Conservation (phyloP, 1,139 yeast species). For the Scheffersomyces quercinus region DNA sequence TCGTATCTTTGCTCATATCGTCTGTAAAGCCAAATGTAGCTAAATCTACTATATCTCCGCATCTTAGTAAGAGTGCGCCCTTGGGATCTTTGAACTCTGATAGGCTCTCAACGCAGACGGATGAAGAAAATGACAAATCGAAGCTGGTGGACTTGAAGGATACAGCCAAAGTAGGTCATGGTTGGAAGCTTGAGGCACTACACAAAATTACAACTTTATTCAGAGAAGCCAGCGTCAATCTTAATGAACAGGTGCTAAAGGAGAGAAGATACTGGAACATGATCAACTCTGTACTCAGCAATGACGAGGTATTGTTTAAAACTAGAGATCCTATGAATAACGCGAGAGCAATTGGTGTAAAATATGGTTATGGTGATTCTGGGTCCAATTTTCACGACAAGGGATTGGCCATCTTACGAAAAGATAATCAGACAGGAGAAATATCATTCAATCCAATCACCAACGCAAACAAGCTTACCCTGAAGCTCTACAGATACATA, state of each 20-base stretch:
- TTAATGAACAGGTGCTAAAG: conserved; percentile 54
- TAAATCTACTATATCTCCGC: conserved; percentile 86
- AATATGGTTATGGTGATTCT: conserved; percentile 88
- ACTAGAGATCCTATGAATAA: conserved; percentile 55
- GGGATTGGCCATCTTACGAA: conserved; percentile 70
- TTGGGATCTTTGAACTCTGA: conserved; percentile 80
- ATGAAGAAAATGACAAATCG: conserved; percentile 15
- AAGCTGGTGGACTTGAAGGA: conserved; percentile 15
- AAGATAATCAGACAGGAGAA: conserved; percentile 34
- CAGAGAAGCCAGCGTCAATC: conserved; percentile 48
- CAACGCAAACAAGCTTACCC: conserved; percentile 20
- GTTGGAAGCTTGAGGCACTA: conserved; percentile 82
- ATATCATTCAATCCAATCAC: conserved; percentile 33
- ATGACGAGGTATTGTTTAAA: conserved; percentile 73
- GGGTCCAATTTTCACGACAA: conserved; percentile 72
- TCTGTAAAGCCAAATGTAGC: conserved; percentile 83
- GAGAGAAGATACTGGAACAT: conserved; percentile 79
- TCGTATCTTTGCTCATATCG: conserved; percentile 81
- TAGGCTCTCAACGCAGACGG: conserved; percentile 34
- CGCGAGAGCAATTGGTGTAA: conserved; percentile 63
- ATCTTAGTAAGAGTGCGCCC: conserved; percentile 73
- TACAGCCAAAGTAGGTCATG: conserved; percentile 59
- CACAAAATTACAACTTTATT: conserved; percentile 55
- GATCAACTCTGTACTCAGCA: conserved; percentile 49
- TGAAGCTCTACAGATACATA: conserved; percentile 41